Percentiles rank a stretch among this genome's conserved stretches.
Evolutionary conservation across 495 filamentous ascomycete genomes (phyloP).

Genomic region (Lophiotrema nucula): DNA sequence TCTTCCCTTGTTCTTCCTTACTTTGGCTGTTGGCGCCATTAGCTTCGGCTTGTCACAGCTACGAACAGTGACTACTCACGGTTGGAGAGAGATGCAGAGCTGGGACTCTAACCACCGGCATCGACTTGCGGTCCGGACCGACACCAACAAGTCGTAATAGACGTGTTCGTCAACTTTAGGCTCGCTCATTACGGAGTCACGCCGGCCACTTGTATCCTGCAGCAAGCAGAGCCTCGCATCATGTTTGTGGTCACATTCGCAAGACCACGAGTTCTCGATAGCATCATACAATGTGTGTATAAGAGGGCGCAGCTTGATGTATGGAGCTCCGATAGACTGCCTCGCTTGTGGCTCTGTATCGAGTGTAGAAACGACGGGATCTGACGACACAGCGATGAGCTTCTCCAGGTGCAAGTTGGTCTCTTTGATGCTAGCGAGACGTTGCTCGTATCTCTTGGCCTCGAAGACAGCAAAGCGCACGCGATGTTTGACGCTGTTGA

Average conservation of each 20-base stretch:
- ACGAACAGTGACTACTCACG: too few relatives aligned
- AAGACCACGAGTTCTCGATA: neutral
- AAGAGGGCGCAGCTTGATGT: neutral
- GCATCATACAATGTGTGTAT: neutral
- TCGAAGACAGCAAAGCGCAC: neutral
- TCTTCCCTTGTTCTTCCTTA: too few relatives aligned
- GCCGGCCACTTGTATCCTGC: neutral
- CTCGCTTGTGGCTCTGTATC: too few relatives aligned
- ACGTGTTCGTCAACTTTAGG: neutral
- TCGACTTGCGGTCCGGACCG: too few relatives aligned
- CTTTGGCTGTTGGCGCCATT: too few relatives aligned
- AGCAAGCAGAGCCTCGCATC: neutral
- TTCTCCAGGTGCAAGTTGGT: neutral
- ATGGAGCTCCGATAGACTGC: too few relatives aligned
- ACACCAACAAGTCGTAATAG: neutral
- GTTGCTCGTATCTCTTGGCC: neutral
- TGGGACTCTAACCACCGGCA: too few relatives aligned
- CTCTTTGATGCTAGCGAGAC: neutral
- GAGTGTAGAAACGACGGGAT: neutral
- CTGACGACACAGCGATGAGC: neutral
- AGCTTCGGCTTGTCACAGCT: too few relatives aligned
- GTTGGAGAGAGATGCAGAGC: too few relatives aligned
- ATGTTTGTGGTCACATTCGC: neutral
- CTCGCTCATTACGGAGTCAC: neutral
- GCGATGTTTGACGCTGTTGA: neutral